phyloP scores from a whole-genome alignment of 2,329 filamentous ascomycete genomes.

The Cercospora sp. region DNA sequence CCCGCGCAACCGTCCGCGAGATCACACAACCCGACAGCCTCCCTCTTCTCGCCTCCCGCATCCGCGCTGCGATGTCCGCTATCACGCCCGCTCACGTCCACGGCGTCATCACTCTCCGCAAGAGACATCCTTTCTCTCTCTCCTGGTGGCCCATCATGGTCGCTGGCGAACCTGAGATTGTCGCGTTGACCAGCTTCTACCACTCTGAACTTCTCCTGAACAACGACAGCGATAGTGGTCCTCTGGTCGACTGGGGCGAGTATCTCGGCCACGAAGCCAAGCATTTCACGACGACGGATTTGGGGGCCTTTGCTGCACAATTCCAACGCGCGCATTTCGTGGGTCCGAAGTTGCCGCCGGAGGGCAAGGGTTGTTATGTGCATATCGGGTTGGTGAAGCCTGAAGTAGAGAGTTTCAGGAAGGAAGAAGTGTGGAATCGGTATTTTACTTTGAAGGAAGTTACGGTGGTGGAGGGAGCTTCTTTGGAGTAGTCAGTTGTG shows the following conservation, averaged over 20 bases:
- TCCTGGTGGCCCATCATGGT: slow-evolving; percentile 26
- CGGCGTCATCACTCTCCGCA: slow-evolving; percentile 19
- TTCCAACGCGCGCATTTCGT: slow-evolving; percentile 27
- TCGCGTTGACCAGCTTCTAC: slow-evolving; percentile 26
- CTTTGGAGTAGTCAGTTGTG: neutral
- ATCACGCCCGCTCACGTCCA: slow-evolving; percentile 21
- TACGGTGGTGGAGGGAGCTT: neutral
- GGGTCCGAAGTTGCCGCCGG: slow-evolving; percentile 20
- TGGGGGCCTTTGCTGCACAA: slow-evolving; percentile 22
- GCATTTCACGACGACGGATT: slow-evolving; percentile 25
- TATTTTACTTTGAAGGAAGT: slow-evolving; percentile 21
- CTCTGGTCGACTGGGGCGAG: slow-evolving; percentile 16
- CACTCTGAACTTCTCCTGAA: slow-evolving; percentile 22
- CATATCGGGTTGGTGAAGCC: slow-evolving; percentile 21
- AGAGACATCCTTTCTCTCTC: slow-evolving; percentile 18
- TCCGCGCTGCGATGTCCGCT: slow-evolving; percentile 20
- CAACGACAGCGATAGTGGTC: neutral
- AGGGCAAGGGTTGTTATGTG: slow-evolving; percentile 18
- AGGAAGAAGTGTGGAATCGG: slow-evolving; percentile 19
- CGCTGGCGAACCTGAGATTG: slow-evolving; percentile 16
- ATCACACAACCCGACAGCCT: slow-evolving; percentile 20
- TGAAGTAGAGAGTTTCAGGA: slow-evolving; percentile 21
- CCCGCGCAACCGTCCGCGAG: slow-evolving; percentile 17
- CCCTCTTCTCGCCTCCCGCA: slow-evolving; percentile 21
- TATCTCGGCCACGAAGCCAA: slow-evolving; percentile 19